A percentile compares a stretch with the other conserved stretches of the same genome.
Evolutionary conservation across 176 grass and related monocot species (phyloP).

Genomic region (Chloris gayana): DNA sequence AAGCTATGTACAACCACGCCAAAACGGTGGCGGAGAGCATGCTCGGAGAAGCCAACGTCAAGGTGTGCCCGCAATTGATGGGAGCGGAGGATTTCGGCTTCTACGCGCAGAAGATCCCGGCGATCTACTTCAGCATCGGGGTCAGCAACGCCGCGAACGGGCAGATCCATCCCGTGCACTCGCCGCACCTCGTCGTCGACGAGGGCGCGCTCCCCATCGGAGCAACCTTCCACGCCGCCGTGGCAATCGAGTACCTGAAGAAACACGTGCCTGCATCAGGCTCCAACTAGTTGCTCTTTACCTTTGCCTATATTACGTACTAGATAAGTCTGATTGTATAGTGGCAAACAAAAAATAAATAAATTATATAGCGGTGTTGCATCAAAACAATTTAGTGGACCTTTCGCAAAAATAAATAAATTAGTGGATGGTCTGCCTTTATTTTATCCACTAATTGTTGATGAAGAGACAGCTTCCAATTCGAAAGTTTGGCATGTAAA

Average conservation of each 20-base stretch:
- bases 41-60: conserved; percentile 55
- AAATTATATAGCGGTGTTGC: no score
- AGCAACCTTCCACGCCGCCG: conserved; percentile 63
- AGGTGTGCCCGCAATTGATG: background rate
- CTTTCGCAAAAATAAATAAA: no score
- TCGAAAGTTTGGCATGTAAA: background rate
- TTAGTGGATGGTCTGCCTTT: background rate
- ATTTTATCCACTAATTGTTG: no score
- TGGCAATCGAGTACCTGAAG: conserved; percentile 61
- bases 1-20: conserved; percentile 47
- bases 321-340: no score
- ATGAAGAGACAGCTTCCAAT: background rate
- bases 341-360: no score
- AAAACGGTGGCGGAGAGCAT: conserved; percentile 54
- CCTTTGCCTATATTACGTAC: background rate
- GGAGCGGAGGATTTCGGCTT: conserved; percentile 77
- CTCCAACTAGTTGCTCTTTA: no score
- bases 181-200: conserved; percentile 58
- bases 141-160: background rate
- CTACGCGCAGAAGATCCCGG: no score
- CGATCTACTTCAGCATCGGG: conserved; percentile 55
- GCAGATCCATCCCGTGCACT: conserved; percentile 36
- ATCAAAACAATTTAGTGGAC: no score
- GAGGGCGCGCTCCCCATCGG: conserved; percentile 62
- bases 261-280: background rate